Conservation (phyloP, 345 rosid genomes). For the Citrus inodora region DNA sequence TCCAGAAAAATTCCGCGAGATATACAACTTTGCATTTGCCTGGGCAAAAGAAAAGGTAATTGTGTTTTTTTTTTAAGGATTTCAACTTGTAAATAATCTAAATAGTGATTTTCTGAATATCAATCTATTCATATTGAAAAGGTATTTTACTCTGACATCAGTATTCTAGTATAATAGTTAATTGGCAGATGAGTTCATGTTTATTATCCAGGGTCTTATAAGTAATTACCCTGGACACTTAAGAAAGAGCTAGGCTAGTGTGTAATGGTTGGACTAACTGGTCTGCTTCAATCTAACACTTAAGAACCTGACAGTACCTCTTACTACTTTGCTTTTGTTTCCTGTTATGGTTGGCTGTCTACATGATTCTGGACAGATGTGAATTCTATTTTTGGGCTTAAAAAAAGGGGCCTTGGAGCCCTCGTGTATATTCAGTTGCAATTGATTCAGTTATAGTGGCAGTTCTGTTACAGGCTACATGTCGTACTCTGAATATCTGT, state of each 20-base stretch:
- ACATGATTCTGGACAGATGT: background rate
- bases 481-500: background rate
- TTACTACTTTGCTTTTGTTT: background rate
- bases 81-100: no score
- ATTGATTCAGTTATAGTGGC: background rate
- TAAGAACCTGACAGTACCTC: background rate
- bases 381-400: background rate
- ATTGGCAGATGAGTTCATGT: background rate
- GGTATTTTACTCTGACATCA: background rate
- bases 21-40: conserved; percentile 91
- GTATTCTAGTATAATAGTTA: background rate
- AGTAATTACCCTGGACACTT: background rate
- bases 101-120: background rate
- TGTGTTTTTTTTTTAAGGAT: background rate
- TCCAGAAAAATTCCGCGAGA: conserved; percentile 92
- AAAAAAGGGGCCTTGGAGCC: background rate
- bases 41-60: conserved; percentile 99
- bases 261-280: background rate
- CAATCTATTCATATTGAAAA: background rate
- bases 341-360: background rate
- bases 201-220: background rate
- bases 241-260: background rate
- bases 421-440: background rate
- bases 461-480: background rate
- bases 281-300: background rate